A percentile compares a stretch with the other conserved stretches of the same genome.
phyloP scores from a whole-genome alignment of 805 yeast species.

The Saccharomycopsis sp. region DNA sequence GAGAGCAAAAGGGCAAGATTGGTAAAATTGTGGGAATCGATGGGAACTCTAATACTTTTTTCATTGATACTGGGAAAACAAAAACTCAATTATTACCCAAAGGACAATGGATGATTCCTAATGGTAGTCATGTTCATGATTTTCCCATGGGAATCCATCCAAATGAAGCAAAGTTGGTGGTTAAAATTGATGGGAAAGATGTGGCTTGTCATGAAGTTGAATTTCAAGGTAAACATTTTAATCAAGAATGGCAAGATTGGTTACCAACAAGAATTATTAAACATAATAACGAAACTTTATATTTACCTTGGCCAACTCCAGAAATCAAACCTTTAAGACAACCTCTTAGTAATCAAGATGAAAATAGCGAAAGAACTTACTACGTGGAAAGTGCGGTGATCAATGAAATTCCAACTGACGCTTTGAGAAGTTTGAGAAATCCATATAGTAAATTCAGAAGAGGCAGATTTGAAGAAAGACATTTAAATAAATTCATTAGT shows the following conservation, averaged over 20 bases:
- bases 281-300: slow-evolving; percentile 48
- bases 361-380: slow-evolving; percentile 57
- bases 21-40: slow-evolving; percentile 55
- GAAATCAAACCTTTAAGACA: slow-evolving; percentile 21
- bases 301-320: slow-evolving; percentile 88
- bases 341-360: slow-evolving; percentile 35
- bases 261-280: slow-evolving; percentile 71
- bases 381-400: slow-evolving; percentile 57
- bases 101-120: slow-evolving; percentile 61
- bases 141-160: slow-evolving; percentile 55
- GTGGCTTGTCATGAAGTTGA: slow-evolving; percentile 72
- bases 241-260: slow-evolving; percentile 58
- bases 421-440: slow-evolving; percentile 61
- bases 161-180: slow-evolving; percentile 61
- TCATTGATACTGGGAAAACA: slow-evolving; percentile 60
- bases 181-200: slow-evolving; percentile 54
- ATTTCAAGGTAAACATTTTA: slow-evolving; percentile 62
- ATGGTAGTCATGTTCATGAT: slow-evolving; percentile 58
- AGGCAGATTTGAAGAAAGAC: slow-evolving; percentile 43
- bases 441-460: slow-evolving; percentile 60
- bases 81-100: slow-evolving; percentile 60
- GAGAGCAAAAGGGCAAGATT: slow-evolving; percentile 64
- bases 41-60: slow-evolving; percentile 49
- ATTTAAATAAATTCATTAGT: slow-evolving; percentile 27
- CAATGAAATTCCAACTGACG: slow-evolving; percentile 60